Base-by-base conservation (phyloP, 495 filamentous ascomycete species). In the Niebla homalea region DNA sequence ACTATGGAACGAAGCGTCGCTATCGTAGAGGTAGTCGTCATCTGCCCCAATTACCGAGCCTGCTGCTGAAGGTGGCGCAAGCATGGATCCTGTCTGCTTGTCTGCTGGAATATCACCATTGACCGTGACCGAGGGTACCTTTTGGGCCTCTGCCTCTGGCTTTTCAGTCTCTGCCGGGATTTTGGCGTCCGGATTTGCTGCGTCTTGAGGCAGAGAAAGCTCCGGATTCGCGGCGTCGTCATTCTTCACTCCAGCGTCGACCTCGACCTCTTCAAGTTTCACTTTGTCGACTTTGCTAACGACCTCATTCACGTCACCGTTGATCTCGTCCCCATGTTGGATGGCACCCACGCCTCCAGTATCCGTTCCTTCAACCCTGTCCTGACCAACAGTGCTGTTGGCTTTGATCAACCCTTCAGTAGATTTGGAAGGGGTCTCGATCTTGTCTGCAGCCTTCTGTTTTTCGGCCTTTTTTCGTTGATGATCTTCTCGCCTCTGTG, bases 11-110 rank as follows among this genome's bases (percentile, higher is more conserved):
- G 58, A 61, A 12, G 56, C 56, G 15, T 62, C 60, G n/a, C 22
- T 58, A 36, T 63, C 54, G 45, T 64, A 62, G 22, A 59, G 56
- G 20, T 46, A 37, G 51, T 58, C 57, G 4, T 48, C 54, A 11
- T 46, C 40, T 3, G 48, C 54, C 14, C 41, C 57, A 20, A 46
- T 21, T 15, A 19, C 21, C 36, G 48, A 47, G 26, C 46, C 32
- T 19, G 47, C 44, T 14, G 26, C 39, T 18, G 32, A 36, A 19
- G 23, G 23, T 35, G 54, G 54, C 20, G 54, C 55, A 19, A 48
- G 36, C 15, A 23, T 38, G 42, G 52, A 51, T 15, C 46, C 39
- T 19, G 56, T 29, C n/a, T 18, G 39, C 38, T 10, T 44, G n/a
- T 20, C 38, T 29, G 19, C 39, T 32, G 19, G 32, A 35, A 16